Evolutionary conservation across 2,329 filamentous ascomycete genomes (phyloP).

Genomic region (Tolypocladium paradoxum): DNA sequence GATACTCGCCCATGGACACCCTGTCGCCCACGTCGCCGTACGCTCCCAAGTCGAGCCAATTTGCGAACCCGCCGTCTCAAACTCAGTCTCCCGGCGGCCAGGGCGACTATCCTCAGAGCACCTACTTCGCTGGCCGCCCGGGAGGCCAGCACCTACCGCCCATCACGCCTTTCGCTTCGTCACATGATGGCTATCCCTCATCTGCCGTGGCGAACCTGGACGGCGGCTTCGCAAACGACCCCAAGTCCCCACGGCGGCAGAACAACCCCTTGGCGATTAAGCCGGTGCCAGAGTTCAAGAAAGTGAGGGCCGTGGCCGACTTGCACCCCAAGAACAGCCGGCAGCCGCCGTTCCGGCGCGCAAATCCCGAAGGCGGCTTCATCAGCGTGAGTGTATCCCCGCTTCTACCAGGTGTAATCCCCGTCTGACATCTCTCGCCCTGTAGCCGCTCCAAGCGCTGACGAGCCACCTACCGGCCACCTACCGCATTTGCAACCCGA

Average conservation of each 20-base stretch:
- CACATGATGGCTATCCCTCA: conserved; percentile 62
- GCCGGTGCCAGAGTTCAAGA: conserved; percentile 79
- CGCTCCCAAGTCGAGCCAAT: conserved; percentile 50
- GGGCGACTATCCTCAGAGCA: conserved; percentile 47
- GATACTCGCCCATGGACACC: conserved; percentile 93
- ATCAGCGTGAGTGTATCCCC: conserved; percentile 63
- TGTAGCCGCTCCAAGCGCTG: conserved; percentile 83
- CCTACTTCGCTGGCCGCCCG: conserved; percentile 45
- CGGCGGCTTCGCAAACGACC: conserved; percentile 46
- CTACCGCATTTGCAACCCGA: conserved; percentile 95
- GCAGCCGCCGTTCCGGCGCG: conserved; percentile 84
- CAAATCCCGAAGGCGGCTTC: conserved; percentile 93
- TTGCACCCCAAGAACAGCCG: conserved; percentile 72
- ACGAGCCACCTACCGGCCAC: conserved; percentile 89
- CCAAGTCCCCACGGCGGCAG: conserved; percentile 47
- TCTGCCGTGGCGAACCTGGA: conserved; percentile 64
- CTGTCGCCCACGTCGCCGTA: conserved; percentile 75
- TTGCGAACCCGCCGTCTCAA: conserved; percentile 38
- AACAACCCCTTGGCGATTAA: conserved; percentile 38
- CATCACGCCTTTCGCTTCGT: conserved; percentile 56
- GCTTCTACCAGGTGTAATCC: not conserved
- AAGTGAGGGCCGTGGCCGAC: conserved; percentile 61
- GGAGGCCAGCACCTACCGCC: conserved; percentile 59
- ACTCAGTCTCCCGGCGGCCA: conserved; percentile 72
- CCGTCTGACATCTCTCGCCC: not conserved